phyloP scores from a whole-genome alignment of 2,329 filamentous ascomycete genomes.

The Colletotrichum ledebouriae region DNA sequence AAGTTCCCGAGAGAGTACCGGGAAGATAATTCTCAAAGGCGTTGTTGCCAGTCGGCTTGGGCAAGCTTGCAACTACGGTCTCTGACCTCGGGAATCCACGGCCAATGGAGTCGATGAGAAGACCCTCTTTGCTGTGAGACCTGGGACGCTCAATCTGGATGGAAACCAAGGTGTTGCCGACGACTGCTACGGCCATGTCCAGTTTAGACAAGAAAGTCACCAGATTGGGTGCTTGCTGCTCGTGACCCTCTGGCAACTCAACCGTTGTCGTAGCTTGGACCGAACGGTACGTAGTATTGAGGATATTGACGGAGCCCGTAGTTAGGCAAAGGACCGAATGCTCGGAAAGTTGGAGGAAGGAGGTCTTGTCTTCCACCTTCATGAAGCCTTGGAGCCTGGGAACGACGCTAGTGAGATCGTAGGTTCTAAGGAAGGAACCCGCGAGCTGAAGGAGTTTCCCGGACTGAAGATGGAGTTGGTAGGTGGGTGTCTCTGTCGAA shows the following conservation, averaged over 20 bases:
- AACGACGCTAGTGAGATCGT: conserved; percentile 73
- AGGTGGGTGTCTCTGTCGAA: conserved; percentile 49
- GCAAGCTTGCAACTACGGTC: conserved; percentile 27
- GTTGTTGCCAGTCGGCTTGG: conserved; percentile 30
- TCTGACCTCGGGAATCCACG: conserved; percentile 61
- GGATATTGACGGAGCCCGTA: conserved; percentile 68
- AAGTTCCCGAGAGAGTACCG: conserved; percentile 64
- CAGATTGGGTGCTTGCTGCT: conserved; percentile 57
- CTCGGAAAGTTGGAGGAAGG: conserved; percentile 76
- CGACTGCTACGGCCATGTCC: conserved; percentile 74
- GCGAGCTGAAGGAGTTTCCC: conserved; percentile 74
- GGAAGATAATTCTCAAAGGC: conserved; percentile 55
- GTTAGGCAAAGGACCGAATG: conserved; percentile 76
- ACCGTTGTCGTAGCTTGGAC: conserved; percentile 65
- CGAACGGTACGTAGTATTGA: conserved; percentile 77
- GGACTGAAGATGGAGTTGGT: conserved; percentile 72
- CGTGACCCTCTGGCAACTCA: conserved; percentile 55
- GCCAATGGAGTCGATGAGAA: conserved; percentile 81
- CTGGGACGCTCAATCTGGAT: conserved; percentile 77
- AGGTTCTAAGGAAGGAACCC: conserved; percentile 68
- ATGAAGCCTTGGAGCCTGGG: conserved; percentile 71
- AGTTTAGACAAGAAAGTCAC: conserved; percentile 74
- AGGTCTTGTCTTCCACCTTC: conserved; percentile 64
- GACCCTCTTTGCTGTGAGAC: conserved; percentile 68
- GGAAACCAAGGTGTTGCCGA: conserved; percentile 74